Evolutionary conservation across 805 yeast species (phyloP).

Genomic region (Candida tallmaniae): DNA sequence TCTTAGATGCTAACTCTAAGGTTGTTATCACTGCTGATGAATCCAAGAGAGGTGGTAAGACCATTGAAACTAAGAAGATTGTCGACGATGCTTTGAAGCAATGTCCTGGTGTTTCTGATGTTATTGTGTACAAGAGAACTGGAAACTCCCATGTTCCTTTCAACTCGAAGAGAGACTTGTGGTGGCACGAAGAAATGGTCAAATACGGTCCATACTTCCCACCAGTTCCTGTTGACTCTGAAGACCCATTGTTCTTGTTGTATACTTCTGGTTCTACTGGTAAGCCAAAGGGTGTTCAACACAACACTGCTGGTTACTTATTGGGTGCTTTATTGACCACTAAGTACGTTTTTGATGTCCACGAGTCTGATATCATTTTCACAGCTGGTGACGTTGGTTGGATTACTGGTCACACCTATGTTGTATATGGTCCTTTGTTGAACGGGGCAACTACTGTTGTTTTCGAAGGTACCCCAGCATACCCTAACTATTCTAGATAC

Average conservation of each 20-base stretch:
- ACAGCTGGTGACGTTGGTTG: constrained; percentile 99
- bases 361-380: constrained; percentile 80
- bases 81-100: constrained; percentile 88
- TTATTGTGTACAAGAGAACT: constrained; percentile 85
- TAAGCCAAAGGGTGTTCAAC: constrained; percentile 97
- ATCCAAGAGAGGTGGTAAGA: constrained; percentile 93
- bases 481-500: constrained; percentile 91
- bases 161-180: constrained; percentile 76
- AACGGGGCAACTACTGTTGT: constrained; percentile 87
- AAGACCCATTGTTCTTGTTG: constrained; percentile 91
- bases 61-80: constrained; percentile 85
- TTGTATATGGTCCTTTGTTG: constrained; percentile 86
- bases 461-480: constrained; percentile 97
- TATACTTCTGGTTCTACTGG: constrained; percentile 99
- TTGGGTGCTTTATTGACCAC: constrained; percentile 91
- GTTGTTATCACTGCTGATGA: constrained; percentile 93
- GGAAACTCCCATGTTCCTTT: constrained; percentile 69
- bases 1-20: constrained; percentile 79
- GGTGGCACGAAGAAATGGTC: constrained; percentile 90
- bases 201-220: constrained; percentile 84
- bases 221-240: constrained; percentile 81
- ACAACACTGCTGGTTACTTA: constrained; percentile 90
- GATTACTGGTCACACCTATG: constrained; percentile 98
- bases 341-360: constrained; percentile 89
- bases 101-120: constrained; percentile 73